Conservation (phyloP, 441 rosid genomes). For the Populus trichocarpa region DNA sequence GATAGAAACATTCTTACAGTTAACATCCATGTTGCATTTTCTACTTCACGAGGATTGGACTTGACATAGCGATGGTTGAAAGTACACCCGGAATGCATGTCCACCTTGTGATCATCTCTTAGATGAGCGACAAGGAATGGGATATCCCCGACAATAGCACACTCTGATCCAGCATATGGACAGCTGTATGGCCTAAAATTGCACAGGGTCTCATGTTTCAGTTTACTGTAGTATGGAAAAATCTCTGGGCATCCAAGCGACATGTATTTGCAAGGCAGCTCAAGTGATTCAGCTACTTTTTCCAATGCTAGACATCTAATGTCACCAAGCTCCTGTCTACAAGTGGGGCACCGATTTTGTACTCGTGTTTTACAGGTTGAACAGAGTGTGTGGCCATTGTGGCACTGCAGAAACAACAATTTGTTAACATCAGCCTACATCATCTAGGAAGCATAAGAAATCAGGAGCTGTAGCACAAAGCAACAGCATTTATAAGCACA, state of each 20-base stretch:
- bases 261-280: conserved; percentile 79
- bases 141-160: conserved; percentile 77
- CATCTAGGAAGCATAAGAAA: not conserved
- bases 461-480: not conserved
- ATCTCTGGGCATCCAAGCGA: conserved; percentile 87
- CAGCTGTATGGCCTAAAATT: conserved; percentile 92
- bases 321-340: conserved; percentile 98
- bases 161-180: conserved; percentile 97
- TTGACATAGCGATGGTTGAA: conserved; percentile 96
- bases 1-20: conserved; percentile 52
- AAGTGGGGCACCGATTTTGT: conserved; percentile 94
- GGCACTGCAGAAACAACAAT: conserved; percentile 61
- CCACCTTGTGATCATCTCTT: conserved; percentile 96
- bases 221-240: conserved; percentile 91
- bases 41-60: conserved; percentile 98
- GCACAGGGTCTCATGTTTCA: conserved; percentile 78
- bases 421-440: not conserved
- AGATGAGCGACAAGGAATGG: conserved; percentile 83
- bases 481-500: not conserved
- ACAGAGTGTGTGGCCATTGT: conserved; percentile 97
- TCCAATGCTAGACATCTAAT: conserved; percentile 91
- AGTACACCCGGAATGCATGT: conserved; percentile 96
- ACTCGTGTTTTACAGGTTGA: conserved; percentile 89
- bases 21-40: conserved; percentile 99
- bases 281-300: conserved; percentile 93